A percentile compares a stretch with the other conserved stretches of the same genome.
Evolutionary conservation across 1,284 basidiomycete genomes (phyloP).

Genomic region (Ustilago xerochloae): DNA sequence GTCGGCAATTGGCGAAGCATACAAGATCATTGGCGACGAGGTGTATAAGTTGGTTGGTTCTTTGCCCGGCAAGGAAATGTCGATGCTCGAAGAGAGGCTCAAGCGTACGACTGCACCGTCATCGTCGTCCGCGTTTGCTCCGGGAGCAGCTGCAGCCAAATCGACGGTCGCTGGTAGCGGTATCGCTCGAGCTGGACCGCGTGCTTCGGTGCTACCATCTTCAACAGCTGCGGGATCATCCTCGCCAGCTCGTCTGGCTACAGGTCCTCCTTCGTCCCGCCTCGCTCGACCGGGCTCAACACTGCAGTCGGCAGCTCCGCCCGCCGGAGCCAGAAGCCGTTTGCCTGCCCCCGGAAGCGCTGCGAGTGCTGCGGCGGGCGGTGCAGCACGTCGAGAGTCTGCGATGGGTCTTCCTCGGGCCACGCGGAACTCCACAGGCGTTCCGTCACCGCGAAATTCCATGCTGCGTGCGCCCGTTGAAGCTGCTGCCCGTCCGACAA

Average conservation of each 20-base stretch:
- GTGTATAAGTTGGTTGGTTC: slow-evolving; percentile 83
- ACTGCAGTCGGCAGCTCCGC: slow-evolving; percentile 17
- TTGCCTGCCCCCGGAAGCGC: slow-evolving; percentile 42
- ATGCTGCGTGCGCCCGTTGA: slow-evolving; percentile 18
- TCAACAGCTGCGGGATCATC: slow-evolving; percentile 18
- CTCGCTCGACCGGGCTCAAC: slow-evolving; percentile 37
- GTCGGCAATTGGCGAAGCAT: slow-evolving; percentile 82
- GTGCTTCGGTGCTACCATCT: slow-evolving; percentile 29
- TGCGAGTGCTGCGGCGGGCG: slow-evolving; percentile 16
- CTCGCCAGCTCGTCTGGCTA: slow-evolving; percentile 23
- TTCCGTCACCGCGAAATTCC: slow-evolving; percentile 24
- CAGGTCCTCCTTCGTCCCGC: slow-evolving; percentile 38
- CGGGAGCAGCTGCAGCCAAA: slow-evolving; percentile 3
- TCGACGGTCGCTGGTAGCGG: slow-evolving; percentile 12
- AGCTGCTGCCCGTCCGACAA: slow-evolving; percentile 7
- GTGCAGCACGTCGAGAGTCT: slow-evolving; percentile 37
- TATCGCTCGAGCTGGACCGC: slow-evolving; percentile 12
- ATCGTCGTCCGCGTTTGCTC: background rate
- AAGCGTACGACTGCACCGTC: slow-evolving; percentile 75
- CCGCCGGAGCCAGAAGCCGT: slow-evolving; percentile 31
- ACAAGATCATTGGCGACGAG: slow-evolving; percentile 84
- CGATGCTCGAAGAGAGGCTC: slow-evolving; percentile 87
- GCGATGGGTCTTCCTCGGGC: slow-evolving; percentile 41
- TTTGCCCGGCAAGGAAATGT: slow-evolving; percentile 85
- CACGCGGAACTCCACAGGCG: slow-evolving; percentile 8